Base-by-base conservation (phyloP, 306 rosid species). In the Ormosia emarginata region DNA sequence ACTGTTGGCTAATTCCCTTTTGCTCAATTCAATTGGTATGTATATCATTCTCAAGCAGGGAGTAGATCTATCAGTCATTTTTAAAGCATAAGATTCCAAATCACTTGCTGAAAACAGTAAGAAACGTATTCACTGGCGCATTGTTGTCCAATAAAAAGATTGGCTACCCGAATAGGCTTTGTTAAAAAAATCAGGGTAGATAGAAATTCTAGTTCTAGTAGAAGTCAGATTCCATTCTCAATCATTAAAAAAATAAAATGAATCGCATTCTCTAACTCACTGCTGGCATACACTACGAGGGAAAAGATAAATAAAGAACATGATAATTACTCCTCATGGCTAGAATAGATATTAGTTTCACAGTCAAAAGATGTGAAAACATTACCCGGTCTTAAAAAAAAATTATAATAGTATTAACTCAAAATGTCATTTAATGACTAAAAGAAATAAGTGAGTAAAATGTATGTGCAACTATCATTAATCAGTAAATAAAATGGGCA, bases 191-290 rank as follows among this genome's bases (percentile, higher is more conserved):
- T 24, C 29, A 50, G 46, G 59, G 49, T 52, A 37, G 52, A 74
- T 7, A 41, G 7, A 81, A 74, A 33, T 67, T 34, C 8, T 46
- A 81, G 43, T 66, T 52, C 33, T 52, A 67, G 58, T 46, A 77
- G 61, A 77, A 76, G 82, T 83, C 17, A 62, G 72, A 83, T 77
- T 70, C 82, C 67, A 77, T 62, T 63, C 74, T 83, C 37, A 70
- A 62, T 70, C 29, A 77, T 30, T 50, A 61, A 61, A 14, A 40
- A 47, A 36, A 18, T 71, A 32, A 44, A 83, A 53, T 53, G 86
- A 78, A 71, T 78, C 63, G 1, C 62, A 78, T 71, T 71, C 71
- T 66, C 65, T 75, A 75, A 75, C 57, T 33, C 71, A 64, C 59
- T 68, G 50, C 43, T 67, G 40, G 53, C 77, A 57, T 13, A 44